These are phyloP conservation scores for Schizophyllum commune DNA, from an alignment of 1,284 basidiomycete genomes.

Conservation along the genomic window DNA sequence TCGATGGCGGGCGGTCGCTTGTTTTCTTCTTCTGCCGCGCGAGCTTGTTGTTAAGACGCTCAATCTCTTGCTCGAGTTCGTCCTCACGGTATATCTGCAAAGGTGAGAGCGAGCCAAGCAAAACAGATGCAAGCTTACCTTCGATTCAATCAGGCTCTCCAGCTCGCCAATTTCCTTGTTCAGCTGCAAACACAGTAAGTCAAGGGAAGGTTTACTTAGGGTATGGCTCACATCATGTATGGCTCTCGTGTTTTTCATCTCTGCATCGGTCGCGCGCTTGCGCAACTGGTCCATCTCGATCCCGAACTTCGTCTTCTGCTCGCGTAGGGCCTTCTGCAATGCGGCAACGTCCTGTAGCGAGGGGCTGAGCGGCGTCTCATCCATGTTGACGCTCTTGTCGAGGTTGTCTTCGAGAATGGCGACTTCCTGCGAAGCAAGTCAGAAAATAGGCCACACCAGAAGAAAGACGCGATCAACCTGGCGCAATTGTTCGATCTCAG, in stretches of 20 bases:
- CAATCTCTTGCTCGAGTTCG: slow-evolving; percentile 82
- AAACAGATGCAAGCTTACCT: slow-evolving; percentile 38
- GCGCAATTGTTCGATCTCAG: slow-evolving; percentile 74
- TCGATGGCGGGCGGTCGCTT: slow-evolving; percentile 29
- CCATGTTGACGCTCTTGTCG: slow-evolving; percentile 51
- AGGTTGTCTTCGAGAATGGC: slow-evolving; percentile 69
- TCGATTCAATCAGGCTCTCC: slow-evolving; percentile 83
- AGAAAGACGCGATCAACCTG: slow-evolving; percentile 41
- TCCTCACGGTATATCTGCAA: slow-evolving; percentile 86
- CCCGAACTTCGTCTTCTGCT: slow-evolving; percentile 48
- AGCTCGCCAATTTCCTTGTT: slow-evolving; percentile 89
- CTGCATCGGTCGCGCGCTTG: slow-evolving; percentile 59
- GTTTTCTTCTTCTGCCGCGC: slow-evolving; percentile 55
- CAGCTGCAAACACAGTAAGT: slow-evolving; percentile 38
- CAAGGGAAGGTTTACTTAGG: not conserved
- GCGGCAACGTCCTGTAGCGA: slow-evolving; percentile 25
- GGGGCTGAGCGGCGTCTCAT: slow-evolving; percentile 37
- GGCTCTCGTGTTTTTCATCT: slow-evolving; percentile 64
- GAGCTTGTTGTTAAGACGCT: slow-evolving; percentile 65
- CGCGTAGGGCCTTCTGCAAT: slow-evolving; percentile 35
- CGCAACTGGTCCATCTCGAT: slow-evolving; percentile 66
- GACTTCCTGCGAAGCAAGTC: slow-evolving; percentile 45
- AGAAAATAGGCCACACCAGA: not conserved
- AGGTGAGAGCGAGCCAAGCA: slow-evolving; percentile 4
- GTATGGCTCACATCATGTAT: slow-evolving; percentile 56